phyloP scores from a whole-genome alignment of 2,329 filamentous ascomycete genomes.

The Albophoma yamanashiensis region DNA sequence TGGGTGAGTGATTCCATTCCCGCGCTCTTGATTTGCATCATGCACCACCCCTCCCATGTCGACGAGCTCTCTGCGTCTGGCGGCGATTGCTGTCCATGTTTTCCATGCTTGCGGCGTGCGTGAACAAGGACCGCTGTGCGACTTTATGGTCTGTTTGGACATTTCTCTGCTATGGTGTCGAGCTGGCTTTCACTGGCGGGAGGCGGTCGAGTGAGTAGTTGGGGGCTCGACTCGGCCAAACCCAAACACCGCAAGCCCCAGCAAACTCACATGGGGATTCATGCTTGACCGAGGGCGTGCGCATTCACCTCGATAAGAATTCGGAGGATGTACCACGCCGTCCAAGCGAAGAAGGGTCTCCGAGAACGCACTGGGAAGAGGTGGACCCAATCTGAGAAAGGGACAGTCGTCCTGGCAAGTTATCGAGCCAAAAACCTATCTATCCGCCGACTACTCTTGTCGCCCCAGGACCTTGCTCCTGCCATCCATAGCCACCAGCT shows the following conservation, averaged over 20 bases:
- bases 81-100: not conserved
- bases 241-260: constrained; percentile 8
- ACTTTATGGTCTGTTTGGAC: not conserved
- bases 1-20: constrained; percentile 24
- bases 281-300: constrained; percentile 2
- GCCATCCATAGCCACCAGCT: constrained; percentile 36
- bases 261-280: constrained; percentile 7
- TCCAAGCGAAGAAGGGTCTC: not conserved
- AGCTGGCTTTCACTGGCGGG: constrained; percentile 11
- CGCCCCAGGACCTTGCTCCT: constrained; percentile 19
- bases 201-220: constrained; percentile 14
- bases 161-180: not conserved
- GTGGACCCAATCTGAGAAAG: constrained; percentile 2
- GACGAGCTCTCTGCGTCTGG: not conserved
- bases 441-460: constrained; percentile 14
- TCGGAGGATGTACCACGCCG: not conserved
- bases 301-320: not conserved
- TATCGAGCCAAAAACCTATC: constrained; percentile 17
- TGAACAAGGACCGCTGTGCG: not conserved
- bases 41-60: not conserved
- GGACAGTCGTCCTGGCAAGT: constrained; percentile 14
- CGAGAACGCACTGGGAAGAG: not conserved
- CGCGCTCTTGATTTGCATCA: not conserved
- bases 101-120: not conserved
- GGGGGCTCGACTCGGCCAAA: constrained; percentile 11